Conservation (phyloP, 305 asterid genomes). For the Solanum hybrid region DNA sequence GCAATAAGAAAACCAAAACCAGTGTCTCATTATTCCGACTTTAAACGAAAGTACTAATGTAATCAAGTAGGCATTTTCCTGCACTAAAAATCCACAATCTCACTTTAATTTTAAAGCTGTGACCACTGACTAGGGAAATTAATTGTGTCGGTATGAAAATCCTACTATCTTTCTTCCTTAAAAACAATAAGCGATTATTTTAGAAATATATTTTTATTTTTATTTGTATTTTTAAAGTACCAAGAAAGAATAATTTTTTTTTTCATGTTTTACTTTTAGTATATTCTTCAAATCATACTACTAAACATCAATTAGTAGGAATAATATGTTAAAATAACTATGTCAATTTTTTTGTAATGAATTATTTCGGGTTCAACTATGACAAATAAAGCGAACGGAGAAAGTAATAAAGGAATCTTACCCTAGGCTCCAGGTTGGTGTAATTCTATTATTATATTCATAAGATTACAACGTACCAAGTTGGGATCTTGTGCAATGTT, state of each 20-base stretch:
- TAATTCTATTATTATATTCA: not conserved
- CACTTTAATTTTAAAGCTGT: not conserved
- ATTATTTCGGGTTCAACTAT: too few species aligned
- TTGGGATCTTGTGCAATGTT: not conserved
- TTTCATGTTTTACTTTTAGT: too few species aligned
- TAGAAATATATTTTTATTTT: too few species aligned
- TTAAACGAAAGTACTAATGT: not conserved
- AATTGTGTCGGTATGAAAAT: not conserved
- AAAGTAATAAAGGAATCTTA: too few species aligned
- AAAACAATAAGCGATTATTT: too few species aligned
- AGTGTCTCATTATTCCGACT: not conserved
- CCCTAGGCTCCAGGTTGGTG: not conserved
- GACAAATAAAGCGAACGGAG: too few species aligned
- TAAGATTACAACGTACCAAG: not conserved
- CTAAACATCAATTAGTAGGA: too few species aligned
- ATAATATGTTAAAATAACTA: too few species aligned
- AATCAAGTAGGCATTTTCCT: not conserved
- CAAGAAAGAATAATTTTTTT: too few species aligned
- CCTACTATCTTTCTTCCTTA: not conserved
- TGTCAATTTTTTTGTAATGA: not conserved
- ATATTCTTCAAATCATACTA: too few species aligned
- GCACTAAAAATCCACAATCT: not conserved
- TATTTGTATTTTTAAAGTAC: too few species aligned
- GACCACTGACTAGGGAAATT: not conserved
- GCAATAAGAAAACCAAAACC: not conserved